Evolutionary conservation across 257 asterid species (phyloP).

Genomic region (Solanum sparsipilum): DNA sequence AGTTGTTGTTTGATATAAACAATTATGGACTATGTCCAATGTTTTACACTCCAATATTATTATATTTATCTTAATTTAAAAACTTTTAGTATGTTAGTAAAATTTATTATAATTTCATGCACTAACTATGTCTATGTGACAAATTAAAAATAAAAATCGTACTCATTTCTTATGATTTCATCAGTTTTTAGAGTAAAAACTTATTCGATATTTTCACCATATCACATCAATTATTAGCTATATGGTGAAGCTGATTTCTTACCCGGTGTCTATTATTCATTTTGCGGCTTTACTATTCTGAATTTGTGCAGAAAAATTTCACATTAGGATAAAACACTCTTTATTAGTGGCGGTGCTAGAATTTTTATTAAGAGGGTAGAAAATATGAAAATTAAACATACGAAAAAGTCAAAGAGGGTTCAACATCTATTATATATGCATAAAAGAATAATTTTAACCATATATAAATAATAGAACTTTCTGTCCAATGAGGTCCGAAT

Average conservation of each 20-base stretch:
- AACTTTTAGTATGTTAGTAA: not conserved
- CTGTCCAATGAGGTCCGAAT: not conserved
- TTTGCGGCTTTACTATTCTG: not conserved
- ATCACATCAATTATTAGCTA: no score
- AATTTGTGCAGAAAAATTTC: fast-evolving
- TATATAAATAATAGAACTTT: no score
- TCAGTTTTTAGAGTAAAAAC: no score
- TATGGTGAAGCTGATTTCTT: not conserved
- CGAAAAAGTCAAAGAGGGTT: fast-evolving
- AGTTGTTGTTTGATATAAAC: not conserved
- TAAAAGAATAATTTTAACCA: no score
- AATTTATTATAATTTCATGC: not conserved
- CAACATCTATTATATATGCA: no score
- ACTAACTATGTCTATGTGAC: not conserved
- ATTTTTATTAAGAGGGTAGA: no score
- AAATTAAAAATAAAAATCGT: no score
- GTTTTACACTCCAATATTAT: not conserved
- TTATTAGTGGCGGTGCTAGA: not conserved
- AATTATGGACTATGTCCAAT: not conserved
- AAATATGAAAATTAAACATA: no score
- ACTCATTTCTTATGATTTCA: not conserved
- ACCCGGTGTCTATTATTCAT: fast-evolving
- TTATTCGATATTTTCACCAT: not conserved
- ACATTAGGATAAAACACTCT: not conserved
- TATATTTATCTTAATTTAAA: not conserved